phyloP scores from a whole-genome alignment of 805 yeast species.

The Yamadazyma endophytica region DNA sequence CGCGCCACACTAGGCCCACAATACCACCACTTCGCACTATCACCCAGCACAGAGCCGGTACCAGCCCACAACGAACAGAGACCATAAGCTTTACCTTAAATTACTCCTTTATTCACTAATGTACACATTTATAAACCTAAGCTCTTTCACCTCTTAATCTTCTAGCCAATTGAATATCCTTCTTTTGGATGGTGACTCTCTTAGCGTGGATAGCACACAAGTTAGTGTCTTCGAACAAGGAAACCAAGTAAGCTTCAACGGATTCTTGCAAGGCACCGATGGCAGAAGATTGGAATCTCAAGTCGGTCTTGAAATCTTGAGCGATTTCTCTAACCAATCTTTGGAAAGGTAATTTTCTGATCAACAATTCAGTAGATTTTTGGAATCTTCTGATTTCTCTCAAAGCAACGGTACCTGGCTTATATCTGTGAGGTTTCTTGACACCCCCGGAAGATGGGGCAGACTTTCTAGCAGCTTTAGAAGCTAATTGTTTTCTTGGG shows the following conservation, averaged over 20 bases:
- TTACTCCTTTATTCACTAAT: slow-evolving; percentile 5
- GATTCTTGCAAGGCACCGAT: slow-evolving; percentile 47
- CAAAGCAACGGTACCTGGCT: slow-evolving; percentile 48
- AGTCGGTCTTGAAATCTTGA: slow-evolving; percentile 44
- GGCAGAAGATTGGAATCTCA: slow-evolving; percentile 45
- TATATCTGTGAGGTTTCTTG: slow-evolving; percentile 47
- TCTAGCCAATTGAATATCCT: slow-evolving; percentile 46
- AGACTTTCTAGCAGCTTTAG: slow-evolving; percentile 46
- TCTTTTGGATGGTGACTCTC: slow-evolving; percentile 47
- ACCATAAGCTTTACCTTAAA: no score
- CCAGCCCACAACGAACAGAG: no score
- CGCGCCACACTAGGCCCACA: no score
- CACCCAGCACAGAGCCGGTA: no score
- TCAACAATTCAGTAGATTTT: slow-evolving; percentile 42
- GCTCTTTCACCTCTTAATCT: slow-evolving; percentile 49
- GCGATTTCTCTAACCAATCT: slow-evolving; percentile 47
- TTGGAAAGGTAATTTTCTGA: slow-evolving; percentile 46
- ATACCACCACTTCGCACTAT: no score
- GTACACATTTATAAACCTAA: slow-evolving; percentile 13
- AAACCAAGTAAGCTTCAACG: slow-evolving; percentile 45
- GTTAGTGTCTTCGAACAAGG: slow-evolving; percentile 45
- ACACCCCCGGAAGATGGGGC: slow-evolving; percentile 47
- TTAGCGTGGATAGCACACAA: slow-evolving; percentile 48
- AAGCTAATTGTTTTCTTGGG: slow-evolving; percentile 47
- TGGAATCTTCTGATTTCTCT: slow-evolving; percentile 48